Evolutionary conservation across 2,329 filamentous ascomycete genomes (phyloP).

Genomic region (Fusarium verticillioides): DNA sequence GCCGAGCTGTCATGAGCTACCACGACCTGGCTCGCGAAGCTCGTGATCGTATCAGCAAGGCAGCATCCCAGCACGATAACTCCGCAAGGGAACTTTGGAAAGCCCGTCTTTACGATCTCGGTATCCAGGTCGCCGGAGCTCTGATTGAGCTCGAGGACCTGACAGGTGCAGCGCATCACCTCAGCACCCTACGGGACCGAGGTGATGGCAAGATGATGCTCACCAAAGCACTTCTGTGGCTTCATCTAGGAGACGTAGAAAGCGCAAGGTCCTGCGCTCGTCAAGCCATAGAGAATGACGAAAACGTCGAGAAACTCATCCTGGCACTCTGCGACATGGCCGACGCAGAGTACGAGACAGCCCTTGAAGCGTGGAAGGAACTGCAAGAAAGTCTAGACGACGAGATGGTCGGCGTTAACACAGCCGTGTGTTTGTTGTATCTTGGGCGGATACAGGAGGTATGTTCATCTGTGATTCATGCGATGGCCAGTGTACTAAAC

Average conservation of each 20-base stretch:
- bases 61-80: slow-evolving; percentile 57
- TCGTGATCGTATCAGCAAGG: slow-evolving; percentile 66
- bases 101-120: slow-evolving; percentile 77
- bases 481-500: slow-evolving; percentile 17
- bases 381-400: slow-evolving; percentile 59
- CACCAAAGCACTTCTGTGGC: slow-evolving; percentile 74
- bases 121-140: slow-evolving; percentile 72
- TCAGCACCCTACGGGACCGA: slow-evolving; percentile 66
- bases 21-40: slow-evolving; percentile 89
- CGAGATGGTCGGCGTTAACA: slow-evolving; percentile 82
- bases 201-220: slow-evolving; percentile 56
- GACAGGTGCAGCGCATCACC: slow-evolving; percentile 78
- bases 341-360: slow-evolving; percentile 75
- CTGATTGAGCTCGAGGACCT: slow-evolving; percentile 90
- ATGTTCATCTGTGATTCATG: slow-evolving; percentile 35
- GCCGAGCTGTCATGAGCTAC: slow-evolving; percentile 87
- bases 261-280: slow-evolving; percentile 69
- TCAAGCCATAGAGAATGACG: slow-evolving; percentile 41
- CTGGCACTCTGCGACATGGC: slow-evolving; percentile 80
- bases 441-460: slow-evolving; percentile 79
- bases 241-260: slow-evolving; percentile 81
- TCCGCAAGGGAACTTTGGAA: slow-evolving; percentile 75
- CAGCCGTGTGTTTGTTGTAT: slow-evolving; percentile 87
- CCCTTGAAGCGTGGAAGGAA: slow-evolving; percentile 70
- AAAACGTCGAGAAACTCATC: slow-evolving; percentile 62